Conservation (phyloP, 768 basidiomycete species). For the Agaricus subrufescens region DNA sequence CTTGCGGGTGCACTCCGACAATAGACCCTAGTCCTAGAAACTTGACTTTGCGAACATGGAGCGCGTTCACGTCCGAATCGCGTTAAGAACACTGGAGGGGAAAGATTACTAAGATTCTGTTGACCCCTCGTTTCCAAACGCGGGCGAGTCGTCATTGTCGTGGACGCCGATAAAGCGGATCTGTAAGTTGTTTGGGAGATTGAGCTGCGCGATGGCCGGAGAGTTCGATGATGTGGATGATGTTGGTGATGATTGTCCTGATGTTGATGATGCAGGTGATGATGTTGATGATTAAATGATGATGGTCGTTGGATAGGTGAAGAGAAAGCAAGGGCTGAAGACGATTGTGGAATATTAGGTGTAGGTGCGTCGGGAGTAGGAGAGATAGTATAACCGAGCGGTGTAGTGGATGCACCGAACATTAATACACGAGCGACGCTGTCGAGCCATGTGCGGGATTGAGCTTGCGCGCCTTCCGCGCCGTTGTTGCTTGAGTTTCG, state of each 20-base stretch:
- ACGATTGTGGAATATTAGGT: background rate
- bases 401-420: conserved; percentile 34
- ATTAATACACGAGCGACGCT: conserved; percentile 63
- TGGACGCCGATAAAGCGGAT: conserved; percentile 9
- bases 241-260: no score
- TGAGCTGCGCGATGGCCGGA: conserved; percentile 35
- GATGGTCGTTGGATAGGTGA: no score
- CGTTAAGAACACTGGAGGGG: conserved; percentile 34
- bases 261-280: no score
- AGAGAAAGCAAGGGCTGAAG: background rate
- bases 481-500: conserved; percentile 21
- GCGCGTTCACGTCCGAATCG: conserved; percentile 31
- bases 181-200: conserved; percentile 28
- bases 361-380: conserved; percentile 5
- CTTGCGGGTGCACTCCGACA: conserved; percentile 72
- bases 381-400: background rate
- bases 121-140: conserved; percentile 32
- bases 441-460: conserved; percentile 69
- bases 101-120: conserved; percentile 20
- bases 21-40: conserved; percentile 53
- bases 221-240: conserved; percentile 11
- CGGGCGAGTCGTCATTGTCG: conserved; percentile 4
- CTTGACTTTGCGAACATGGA: conserved; percentile 30
- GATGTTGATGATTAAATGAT: no score
- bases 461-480: conserved; percentile 34